Percentiles rank a stretch among this genome's conserved stretches.
Evolutionary conservation across 2,329 filamentous ascomycete species (phyloP).

Genomic region (Laburnicola sp.): DNA sequence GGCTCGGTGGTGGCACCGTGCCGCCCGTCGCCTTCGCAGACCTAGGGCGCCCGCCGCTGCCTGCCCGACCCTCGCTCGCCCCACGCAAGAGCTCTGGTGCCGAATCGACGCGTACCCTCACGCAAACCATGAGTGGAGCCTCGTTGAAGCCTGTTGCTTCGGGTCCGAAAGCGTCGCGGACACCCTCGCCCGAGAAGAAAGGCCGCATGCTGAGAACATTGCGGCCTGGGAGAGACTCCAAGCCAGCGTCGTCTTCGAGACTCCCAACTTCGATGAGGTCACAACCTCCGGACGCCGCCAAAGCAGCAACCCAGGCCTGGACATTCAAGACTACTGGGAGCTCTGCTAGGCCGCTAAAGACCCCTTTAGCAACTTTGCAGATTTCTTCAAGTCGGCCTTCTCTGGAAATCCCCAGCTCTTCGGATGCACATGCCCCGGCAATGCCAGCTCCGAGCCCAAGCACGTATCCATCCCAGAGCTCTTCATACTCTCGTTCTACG

Average conservation of each 20-base stretch:
- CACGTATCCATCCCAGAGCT: constrained; percentile 18
- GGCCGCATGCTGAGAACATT: constrained; percentile 60
- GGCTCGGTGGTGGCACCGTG: constrained; percentile 80
- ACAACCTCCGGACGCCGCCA: constrained; percentile 60
- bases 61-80: constrained; percentile 58
- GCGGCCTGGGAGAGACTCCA: constrained; percentile 51
- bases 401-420: constrained; percentile 28
- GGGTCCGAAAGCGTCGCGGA: constrained; percentile 55
- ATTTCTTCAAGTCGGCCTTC: constrained; percentile 32
- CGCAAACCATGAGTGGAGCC: constrained; percentile 25
- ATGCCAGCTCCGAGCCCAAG: constrained; percentile 13
- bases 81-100: constrained; percentile 52
- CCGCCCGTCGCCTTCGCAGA: constrained; percentile 79
- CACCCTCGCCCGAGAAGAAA: constrained; percentile 65
- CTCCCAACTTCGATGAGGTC: constrained; percentile 51
- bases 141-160: constrained; percentile 41
- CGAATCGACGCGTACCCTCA: constrained; percentile 26
- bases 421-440: constrained; percentile 11
- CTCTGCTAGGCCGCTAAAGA: constrained; percentile 19
- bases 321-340: constrained; percentile 35
- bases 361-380: constrained; percentile 16
- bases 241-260: constrained; percentile 49
- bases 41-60: constrained; percentile 67
- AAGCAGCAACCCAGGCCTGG: constrained; percentile 67
- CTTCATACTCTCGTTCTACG: constrained; percentile 31